phyloP scores from a whole-genome alignment of 768 basidiomycete genomes.

The Pleurotus djamor region DNA sequence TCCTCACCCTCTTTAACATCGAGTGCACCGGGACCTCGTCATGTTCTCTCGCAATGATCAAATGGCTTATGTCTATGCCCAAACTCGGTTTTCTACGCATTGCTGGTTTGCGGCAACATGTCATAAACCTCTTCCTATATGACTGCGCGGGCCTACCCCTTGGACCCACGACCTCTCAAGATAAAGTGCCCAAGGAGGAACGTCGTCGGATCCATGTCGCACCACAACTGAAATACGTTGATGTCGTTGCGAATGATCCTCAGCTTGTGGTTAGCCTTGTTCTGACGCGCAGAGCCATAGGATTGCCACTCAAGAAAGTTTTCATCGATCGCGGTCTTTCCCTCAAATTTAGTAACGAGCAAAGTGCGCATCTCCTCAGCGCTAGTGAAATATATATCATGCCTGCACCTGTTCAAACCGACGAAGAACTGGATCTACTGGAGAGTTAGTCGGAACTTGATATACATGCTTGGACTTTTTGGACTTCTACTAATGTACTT shows the following conservation, averaged over 20 bases:
- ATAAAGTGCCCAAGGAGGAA: no score
- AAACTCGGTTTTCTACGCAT: constrained; percentile 47
- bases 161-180: no score
- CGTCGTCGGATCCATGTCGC: constrained; percentile 27
- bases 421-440: constrained; percentile 40
- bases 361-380: constrained; percentile 23
- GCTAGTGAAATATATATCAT: constrained; percentile 25
- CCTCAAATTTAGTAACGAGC: constrained; percentile 16
- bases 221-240: constrained; percentile 43
- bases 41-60: constrained; percentile 31
- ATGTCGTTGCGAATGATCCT: constrained; percentile 37
- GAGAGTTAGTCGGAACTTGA: background rate
- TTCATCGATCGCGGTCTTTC: constrained; percentile 35
- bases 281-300: constrained; percentile 29
- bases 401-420: constrained; percentile 36
- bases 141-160: constrained; percentile 25
- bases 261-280: constrained; percentile 32
- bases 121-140: constrained; percentile 47
- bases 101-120: constrained; percentile 33
- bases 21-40: constrained; percentile 25
- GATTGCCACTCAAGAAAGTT: constrained; percentile 46
- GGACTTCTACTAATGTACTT: no score
- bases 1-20: constrained; percentile 51
- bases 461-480: background rate
- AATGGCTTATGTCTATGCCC: constrained; percentile 61